Conservation (phyloP, 2,329 filamentous ascomycete genomes). For the Botrytis hyacinthi region DNA sequence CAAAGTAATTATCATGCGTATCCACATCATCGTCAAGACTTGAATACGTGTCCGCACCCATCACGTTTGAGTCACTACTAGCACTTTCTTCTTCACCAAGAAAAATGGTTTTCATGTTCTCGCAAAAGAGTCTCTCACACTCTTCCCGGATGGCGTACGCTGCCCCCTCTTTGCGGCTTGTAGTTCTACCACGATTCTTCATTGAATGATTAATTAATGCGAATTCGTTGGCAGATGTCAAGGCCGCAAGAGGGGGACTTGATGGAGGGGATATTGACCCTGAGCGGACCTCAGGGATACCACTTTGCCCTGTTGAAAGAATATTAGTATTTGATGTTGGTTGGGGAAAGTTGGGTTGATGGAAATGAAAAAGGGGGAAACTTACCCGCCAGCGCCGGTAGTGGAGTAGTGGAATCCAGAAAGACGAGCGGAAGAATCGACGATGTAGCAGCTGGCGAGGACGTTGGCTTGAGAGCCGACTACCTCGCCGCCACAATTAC, state of each 20-base stretch:
- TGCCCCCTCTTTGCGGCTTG: slow-evolving; percentile 78
- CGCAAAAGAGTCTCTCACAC: slow-evolving; percentile 99
- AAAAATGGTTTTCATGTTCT: slow-evolving; percentile 90
- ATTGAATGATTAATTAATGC: slow-evolving; percentile 54
- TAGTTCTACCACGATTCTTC: slow-evolving; percentile 34
- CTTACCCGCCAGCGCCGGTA: slow-evolving; percentile 77
- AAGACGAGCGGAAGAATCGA: slow-evolving; percentile 69
- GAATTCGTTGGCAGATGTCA: slow-evolving; percentile 66
- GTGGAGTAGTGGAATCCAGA: slow-evolving; percentile 93
- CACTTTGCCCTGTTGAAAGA: slow-evolving; percentile 69
- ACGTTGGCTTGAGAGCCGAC: slow-evolving; percentile 63
- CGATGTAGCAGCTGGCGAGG: slow-evolving; percentile 88
- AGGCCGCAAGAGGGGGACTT: slow-evolving; percentile 85
- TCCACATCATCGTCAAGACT: slow-evolving; percentile 36
- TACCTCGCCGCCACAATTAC: slow-evolving; percentile 67
- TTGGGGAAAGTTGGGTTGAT: neutral
- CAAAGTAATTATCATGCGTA: slow-evolving; percentile 33
- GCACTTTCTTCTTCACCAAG: slow-evolving; percentile 89
- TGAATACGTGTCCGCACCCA: slow-evolving; percentile 66
- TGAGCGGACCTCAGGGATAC: slow-evolving; percentile 82
- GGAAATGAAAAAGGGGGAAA: slow-evolving; percentile 11
- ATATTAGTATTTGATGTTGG: slow-evolving; percentile 28
- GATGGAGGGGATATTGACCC: slow-evolving; percentile 71
- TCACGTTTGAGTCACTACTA: slow-evolving; percentile 79
- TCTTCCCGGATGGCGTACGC: slow-evolving; percentile 96